Evolutionary conservation across 192 early-diverging fungal genomes (phyloP), one percentile per base, ranked within the genome.

Genomic region (Dimargaris cristalligena): DNA sequence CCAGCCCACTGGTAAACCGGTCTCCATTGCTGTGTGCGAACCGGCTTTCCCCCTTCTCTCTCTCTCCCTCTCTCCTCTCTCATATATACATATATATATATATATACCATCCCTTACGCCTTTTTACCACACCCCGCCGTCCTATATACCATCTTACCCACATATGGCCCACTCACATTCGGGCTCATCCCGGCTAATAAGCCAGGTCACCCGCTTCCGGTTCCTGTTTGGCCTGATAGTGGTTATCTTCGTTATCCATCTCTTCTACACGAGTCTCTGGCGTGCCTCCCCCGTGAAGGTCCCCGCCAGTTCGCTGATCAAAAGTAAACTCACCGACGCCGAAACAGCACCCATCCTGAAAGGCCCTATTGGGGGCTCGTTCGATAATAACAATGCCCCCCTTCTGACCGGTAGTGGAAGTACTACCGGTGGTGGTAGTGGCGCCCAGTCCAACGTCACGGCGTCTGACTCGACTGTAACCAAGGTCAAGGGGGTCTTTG

Each of bases 401-500:
- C 16, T 41, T 41, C 38, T 41, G 8, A 41, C 38, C 38, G 8
- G 8, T 6, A 6, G 8, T 6, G 16, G 8, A 16, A 16, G 8
- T 41, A 16, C 8, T 16, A 16, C 38, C 38, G n/a, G n/a, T n/a
- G 8, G 8, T 6, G 16, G 8, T 6, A 16, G 8, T 41, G 38
- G 38, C 38, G 38, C 38, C 38, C 38, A 41, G 8, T 10, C 16
- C 38, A 6, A 6, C 8, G 8, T 16, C 38, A 16, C 16, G 6
- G 8, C 38, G 8, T 41, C 16, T 6, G 38, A 41, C 16, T 16
- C 6, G 38, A 6, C 38, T 16, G n/a, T n/a, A n/a, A 16, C 9
- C 0, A 61, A 51, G 23, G 70, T 62, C 25, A 67, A 64, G 30
- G 74, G 71, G 6, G 34, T 65, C 13, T 72, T 75, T 60, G 68